These are phyloP conservation scores for Blumeria graminis DNA, from an alignment of 2,329 filamentous ascomycete genomes.

Conservation along the genomic window DNA sequence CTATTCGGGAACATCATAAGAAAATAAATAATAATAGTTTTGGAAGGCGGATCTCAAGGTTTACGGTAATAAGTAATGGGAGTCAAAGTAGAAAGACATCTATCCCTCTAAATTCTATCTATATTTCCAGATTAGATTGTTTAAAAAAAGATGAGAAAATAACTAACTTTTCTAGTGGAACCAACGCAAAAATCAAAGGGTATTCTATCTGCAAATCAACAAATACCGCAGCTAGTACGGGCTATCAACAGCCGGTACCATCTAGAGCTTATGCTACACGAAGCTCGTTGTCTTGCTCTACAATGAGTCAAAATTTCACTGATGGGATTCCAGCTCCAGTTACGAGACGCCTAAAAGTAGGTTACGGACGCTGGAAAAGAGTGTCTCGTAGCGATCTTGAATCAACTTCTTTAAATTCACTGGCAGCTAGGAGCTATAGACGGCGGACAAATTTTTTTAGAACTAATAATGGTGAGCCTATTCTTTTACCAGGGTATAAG, in stretches of 20 bases:
- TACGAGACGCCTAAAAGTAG: constrained; percentile 35
- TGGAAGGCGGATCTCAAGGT: constrained; percentile 31
- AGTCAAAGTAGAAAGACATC: constrained; percentile 38
- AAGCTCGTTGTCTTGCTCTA: constrained; percentile 23
- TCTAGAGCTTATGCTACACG: constrained; percentile 18
- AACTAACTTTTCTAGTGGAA: no score
- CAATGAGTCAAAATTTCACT: constrained; percentile 16
- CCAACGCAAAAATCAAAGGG: no score
- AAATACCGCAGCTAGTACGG: constrained; percentile 4
- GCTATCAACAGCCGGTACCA: neutral
- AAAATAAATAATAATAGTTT: constrained; percentile 22
- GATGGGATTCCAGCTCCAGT: constrained; percentile 19
- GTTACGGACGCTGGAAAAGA: constrained; percentile 30
- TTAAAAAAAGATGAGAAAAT: no score
- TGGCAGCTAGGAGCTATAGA: neutral
- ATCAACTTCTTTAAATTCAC: neutral
- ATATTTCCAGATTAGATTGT: no score
- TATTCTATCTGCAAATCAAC: neutral
- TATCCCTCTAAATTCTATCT: no score
- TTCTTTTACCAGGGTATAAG: no score
- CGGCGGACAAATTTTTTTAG: constrained; percentile 2
- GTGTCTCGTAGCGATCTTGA: constrained; percentile 5
- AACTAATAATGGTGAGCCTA: no score
- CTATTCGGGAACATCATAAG: constrained; percentile 33
- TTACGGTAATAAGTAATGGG: constrained; percentile 38